Percentiles rank a stretch among this genome's conserved stretches.
Evolutionary conservation across 2,329 filamentous ascomycete genomes (phyloP).

Genomic region (Aspergillus fischeri): DNA sequence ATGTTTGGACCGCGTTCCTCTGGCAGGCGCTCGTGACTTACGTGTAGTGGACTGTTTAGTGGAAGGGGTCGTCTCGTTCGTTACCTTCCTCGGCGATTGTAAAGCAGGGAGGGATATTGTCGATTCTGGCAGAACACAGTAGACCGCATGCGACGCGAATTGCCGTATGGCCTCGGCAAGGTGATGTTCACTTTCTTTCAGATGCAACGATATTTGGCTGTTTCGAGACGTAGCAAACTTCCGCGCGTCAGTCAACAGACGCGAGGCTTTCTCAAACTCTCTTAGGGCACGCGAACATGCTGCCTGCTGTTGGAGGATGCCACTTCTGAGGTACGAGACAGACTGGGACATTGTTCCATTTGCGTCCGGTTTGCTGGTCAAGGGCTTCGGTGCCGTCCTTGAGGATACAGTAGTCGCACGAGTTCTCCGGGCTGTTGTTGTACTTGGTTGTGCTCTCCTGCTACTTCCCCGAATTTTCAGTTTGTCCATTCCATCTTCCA

Average conservation of each 20-base stretch:
- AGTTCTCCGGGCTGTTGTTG: constrained; percentile 25
- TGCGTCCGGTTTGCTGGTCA: constrained; percentile 11
- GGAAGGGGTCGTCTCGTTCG: constrained; percentile 35
- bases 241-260: constrained; percentile 44
- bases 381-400: constrained; percentile 18
- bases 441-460: constrained; percentile 20
- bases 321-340: constrained; percentile 43
- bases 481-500: constrained; percentile 42
- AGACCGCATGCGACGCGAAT: constrained; percentile 75
- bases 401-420: constrained; percentile 26
- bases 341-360: constrained; percentile 34
- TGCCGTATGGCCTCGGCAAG: constrained; percentile 37
- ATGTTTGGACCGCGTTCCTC: constrained; percentile 23
- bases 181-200: constrained; percentile 35
- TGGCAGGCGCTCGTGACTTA: constrained; percentile 24
- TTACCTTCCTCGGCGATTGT: constrained; percentile 27
- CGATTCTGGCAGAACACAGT: constrained; percentile 86
- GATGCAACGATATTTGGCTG: constrained; percentile 57
- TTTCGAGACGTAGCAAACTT: constrained; percentile 42
- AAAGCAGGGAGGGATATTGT: constrained; percentile 82
- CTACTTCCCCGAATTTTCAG: constrained; percentile 33
- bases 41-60: constrained; percentile 21
- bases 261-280: constrained; percentile 56
- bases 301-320: constrained; percentile 50
- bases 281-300: constrained; percentile 43